These are phyloP conservation scores for Dacryopinax spathularia DNA, from an alignment of 768 basidiomycete species.

Conservation along the genomic window DNA sequence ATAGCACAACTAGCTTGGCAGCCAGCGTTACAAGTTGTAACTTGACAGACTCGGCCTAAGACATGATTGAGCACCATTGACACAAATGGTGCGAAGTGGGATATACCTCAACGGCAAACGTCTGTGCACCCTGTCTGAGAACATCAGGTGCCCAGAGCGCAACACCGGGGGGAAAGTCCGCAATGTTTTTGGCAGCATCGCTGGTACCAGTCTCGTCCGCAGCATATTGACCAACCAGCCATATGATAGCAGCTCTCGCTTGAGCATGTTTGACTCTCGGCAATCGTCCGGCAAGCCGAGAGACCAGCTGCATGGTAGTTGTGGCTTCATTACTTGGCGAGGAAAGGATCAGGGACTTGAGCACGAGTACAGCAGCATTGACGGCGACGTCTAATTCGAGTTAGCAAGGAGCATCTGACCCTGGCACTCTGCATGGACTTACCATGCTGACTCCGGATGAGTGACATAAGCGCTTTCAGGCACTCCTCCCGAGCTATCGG, in stretches of 20 bases:
- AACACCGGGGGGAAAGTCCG: slow-evolving; percentile 34
- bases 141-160: slow-evolving; percentile 81
- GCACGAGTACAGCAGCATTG: slow-evolving; percentile 65
- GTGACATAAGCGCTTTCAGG: slow-evolving; percentile 55
- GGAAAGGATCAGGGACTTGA: slow-evolving; percentile 59
- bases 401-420: neutral
- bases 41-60: slow-evolving; percentile 52
- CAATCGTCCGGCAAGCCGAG: slow-evolving; percentile 58
- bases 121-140: slow-evolving; percentile 60
- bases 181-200: slow-evolving; percentile 24
- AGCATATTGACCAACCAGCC: slow-evolving; percentile 87
- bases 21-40: slow-evolving; percentile 75
- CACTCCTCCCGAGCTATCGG: slow-evolving; percentile 60
- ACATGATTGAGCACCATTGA: neutral
- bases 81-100: neutral
- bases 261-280: slow-evolving; percentile 66
- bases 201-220: slow-evolving; percentile 15
- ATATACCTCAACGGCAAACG: slow-evolving; percentile 56
- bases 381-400: slow-evolving; percentile 51
- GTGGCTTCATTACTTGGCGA: neutral
- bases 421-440: slow-evolving; percentile 16
- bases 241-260: slow-evolving; percentile 76
- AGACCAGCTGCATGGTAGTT: slow-evolving; percentile 51
- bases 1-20: slow-evolving; percentile 64
- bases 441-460: slow-evolving; percentile 71